Conservation (phyloP, 2,329 filamentous ascomycete species). For the Ophiostoma montium region DNA sequence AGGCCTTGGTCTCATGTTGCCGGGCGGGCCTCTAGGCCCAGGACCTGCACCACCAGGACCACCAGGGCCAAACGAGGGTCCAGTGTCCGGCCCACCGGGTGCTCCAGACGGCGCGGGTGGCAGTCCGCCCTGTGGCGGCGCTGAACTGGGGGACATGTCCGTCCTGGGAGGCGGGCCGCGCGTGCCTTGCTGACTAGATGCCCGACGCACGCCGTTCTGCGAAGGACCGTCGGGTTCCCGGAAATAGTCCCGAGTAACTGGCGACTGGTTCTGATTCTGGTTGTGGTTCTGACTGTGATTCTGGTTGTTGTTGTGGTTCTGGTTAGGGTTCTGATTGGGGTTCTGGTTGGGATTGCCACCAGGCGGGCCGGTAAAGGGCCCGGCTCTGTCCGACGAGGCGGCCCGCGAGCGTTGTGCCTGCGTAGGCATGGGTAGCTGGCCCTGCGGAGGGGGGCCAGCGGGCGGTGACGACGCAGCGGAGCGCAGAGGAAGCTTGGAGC, state of each 20-base stretch:
- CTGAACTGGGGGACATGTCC: conserved; percentile 12
- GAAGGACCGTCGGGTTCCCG: conserved; percentile 35
- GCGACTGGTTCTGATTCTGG: conserved; percentile 28
- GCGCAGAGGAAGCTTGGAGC: conserved; percentile 25
- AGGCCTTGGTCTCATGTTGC: neutral
- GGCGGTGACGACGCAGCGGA: conserved; percentile 23
- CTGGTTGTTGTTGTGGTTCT: too few relatives aligned
- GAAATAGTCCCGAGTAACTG: conserved; percentile 26
- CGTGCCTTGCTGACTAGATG: conserved; percentile 17
- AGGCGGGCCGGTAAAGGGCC: conserved; percentile 24
- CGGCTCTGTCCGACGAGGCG: conserved; percentile 32
- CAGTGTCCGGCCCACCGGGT: too few relatives aligned
- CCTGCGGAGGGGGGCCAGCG: conserved; percentile 39
- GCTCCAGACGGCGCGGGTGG: neutral
- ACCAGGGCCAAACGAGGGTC: neutral
- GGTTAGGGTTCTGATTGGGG: too few relatives aligned
- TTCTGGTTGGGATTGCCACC: conserved; percentile 17
- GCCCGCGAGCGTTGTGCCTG: conserved; percentile 31
- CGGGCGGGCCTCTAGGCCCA: neutral
- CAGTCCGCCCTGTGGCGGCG: conserved; percentile 9
- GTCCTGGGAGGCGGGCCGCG: conserved; percentile 23
- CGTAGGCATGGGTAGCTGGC: conserved; percentile 36
- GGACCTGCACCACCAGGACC: neutral
- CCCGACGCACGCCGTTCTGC: conserved; percentile 42
- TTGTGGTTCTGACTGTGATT: too few relatives aligned